A percentile compares a stretch with the other conserved stretches of the same genome.
Evolutionary conservation across 106 monocot species (phyloP).

Genomic region (Dioscorea dumetorum): DNA sequence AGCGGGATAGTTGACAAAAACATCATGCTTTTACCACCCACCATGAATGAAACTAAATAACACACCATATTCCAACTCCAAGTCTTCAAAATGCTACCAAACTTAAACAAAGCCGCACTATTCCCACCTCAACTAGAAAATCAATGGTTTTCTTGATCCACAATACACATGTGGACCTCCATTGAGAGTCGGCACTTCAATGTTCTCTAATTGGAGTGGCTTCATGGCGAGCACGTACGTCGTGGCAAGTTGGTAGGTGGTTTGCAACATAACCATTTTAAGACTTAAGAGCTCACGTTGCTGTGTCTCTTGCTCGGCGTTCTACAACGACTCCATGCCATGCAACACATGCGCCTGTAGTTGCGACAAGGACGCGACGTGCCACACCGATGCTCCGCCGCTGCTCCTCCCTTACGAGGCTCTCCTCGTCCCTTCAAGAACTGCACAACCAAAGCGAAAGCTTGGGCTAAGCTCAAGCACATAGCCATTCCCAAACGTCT

Average conservation of each 20-base stretch:
- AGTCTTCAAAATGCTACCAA: too few species aligned
- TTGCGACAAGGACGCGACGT: conserved; percentile 34
- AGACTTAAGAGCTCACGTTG: too few species aligned
- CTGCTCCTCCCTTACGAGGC: conserved; percentile 70
- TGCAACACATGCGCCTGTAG: conserved; percentile 92
- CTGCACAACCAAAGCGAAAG: conserved; percentile 47
- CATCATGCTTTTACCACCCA: too few species aligned
- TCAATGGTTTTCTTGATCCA: conserved; percentile 65
- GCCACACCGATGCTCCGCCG: conserved; percentile 46
- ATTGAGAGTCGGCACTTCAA: conserved; percentile 57
- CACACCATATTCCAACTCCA: too few species aligned
- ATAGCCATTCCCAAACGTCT: conserved; percentile 13
- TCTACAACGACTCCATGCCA: too few species aligned
- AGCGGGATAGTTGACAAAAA: too few species aligned
- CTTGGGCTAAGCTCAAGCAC: conserved; percentile 74
- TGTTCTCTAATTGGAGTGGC: conserved; percentile 75
- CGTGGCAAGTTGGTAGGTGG: conserved; percentile 82
- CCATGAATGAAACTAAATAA: too few species aligned
- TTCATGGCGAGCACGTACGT: conserved; percentile 49
- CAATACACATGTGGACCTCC: conserved; percentile 70
- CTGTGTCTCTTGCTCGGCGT: too few species aligned
- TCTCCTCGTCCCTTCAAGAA: conserved; percentile 70
- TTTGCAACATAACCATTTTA: conserved; percentile 96
- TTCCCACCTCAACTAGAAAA: conserved; percentile 82
- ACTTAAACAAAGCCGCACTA: too few species aligned